Evolutionary conservation across 2,329 filamentous ascomycete genomes (phyloP).

Genomic region (Neopestalotiopsis clavispora): DNA sequence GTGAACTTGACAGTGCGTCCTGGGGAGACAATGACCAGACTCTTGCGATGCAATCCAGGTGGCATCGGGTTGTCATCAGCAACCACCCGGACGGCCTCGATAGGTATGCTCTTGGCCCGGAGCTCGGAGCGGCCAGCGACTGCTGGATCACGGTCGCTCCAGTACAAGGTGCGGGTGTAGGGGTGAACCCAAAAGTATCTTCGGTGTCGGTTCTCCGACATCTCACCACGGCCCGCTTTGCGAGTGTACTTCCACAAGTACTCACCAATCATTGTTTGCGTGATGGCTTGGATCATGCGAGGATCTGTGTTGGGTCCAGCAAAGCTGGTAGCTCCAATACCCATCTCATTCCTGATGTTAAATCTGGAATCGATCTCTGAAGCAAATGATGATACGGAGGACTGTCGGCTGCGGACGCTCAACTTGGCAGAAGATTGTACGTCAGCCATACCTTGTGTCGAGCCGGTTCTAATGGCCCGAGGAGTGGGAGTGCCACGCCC

Average conservation of each 20-base stretch:
- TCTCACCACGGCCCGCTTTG: constrained; percentile 85
- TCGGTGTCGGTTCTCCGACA: constrained; percentile 88
- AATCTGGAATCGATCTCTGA: constrained; percentile 94
- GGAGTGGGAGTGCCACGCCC: constrained; percentile 64
- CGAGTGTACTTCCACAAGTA: constrained; percentile 99
- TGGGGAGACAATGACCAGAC: constrained; percentile 86
- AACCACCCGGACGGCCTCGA: constrained; percentile 90
- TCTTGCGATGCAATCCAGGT: constrained; percentile 92
- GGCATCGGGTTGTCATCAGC: constrained; percentile 95
- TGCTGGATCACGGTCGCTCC: constrained; percentile 90
- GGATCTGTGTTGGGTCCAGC: constrained; percentile 77
- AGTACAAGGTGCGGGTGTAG: constrained; percentile 95
- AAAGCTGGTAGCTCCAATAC: constrained; percentile 61
- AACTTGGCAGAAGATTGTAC: constrained; percentile 53
- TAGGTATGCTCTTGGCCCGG: constrained; percentile 85
- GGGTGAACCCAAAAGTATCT: constrained; percentile 99
- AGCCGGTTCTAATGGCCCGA: constrained; percentile 49
- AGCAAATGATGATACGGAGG: constrained; percentile 92
- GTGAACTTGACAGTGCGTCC: constrained; percentile 93
- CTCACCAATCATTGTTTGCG: constrained; percentile 99
- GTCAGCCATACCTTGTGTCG: constrained; percentile 52
- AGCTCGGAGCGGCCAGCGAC: constrained; percentile 78
- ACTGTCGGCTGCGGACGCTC: constrained; percentile 62
- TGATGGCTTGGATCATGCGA: constrained; percentile 98
- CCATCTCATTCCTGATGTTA: constrained; percentile 70